phyloP scores from a whole-genome alignment of 2,329 filamentous ascomycete species.

The Alternaria infectoria region DNA sequence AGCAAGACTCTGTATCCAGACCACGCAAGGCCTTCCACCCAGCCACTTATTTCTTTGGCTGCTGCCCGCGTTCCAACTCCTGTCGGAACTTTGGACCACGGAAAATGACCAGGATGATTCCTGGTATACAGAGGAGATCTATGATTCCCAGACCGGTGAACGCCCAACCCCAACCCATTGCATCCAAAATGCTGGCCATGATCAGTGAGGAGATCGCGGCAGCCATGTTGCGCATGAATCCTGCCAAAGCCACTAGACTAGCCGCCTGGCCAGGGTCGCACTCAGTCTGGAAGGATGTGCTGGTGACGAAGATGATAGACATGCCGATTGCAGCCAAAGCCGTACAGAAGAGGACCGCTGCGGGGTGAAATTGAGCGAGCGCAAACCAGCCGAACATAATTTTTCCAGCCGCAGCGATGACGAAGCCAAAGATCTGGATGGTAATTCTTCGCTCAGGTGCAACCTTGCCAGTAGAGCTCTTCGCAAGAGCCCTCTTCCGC shows the following conservation, averaged over 20 bases:
- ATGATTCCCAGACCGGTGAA: slow-evolving; percentile 50
- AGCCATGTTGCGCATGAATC: slow-evolving; percentile 50
- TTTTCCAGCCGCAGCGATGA: slow-evolving; percentile 48
- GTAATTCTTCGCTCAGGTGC: slow-evolving; percentile 50
- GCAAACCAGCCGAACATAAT: slow-evolving; percentile 54
- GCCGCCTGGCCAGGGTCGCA: slow-evolving; percentile 50
- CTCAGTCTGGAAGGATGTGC: slow-evolving; percentile 52
- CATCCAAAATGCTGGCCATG: slow-evolving; percentile 41
- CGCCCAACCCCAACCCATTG: slow-evolving; percentile 50
- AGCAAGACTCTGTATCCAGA: no score
- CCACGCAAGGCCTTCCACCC: neutral
- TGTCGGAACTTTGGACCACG: slow-evolving; percentile 31
- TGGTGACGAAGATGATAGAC: slow-evolving; percentile 51
- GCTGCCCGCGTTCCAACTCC: slow-evolving; percentile 22
- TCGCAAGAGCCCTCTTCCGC: slow-evolving; percentile 34
- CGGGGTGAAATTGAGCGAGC: slow-evolving; percentile 28
- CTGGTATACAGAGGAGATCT: slow-evolving; percentile 37
- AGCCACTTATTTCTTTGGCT: slow-evolving; percentile 7
- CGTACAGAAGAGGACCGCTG: slow-evolving; percentile 20
- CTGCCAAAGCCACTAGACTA: slow-evolving; percentile 50
- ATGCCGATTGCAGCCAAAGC: slow-evolving; percentile 49
- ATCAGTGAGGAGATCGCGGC: slow-evolving; percentile 50
- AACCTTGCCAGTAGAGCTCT: slow-evolving; percentile 30
- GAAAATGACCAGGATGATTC: slow-evolving; percentile 27
- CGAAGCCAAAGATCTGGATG: slow-evolving; percentile 51